Conservation (phyloP, 345 rosid genomes). For the Garcia nutans region DNA sequence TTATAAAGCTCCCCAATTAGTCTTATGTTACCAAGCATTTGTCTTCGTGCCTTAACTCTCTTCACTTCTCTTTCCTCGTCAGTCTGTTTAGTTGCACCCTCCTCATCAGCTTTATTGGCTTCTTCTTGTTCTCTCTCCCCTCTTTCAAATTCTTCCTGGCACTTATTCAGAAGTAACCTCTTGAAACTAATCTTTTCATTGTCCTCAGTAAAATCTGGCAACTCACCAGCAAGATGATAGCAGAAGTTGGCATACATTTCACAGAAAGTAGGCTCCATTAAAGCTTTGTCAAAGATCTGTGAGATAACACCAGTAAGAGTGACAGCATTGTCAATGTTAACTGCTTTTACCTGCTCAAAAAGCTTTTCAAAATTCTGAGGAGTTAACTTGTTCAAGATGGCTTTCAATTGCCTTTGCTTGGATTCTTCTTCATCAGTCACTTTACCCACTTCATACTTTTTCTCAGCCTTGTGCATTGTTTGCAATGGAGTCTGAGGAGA, state of each 20-base stretch:
- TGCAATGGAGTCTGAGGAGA: slow-evolving; percentile 81
- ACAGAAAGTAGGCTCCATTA: slow-evolving; percentile 97
- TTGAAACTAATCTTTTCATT: slow-evolving; percentile 77
- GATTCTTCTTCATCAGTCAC: slow-evolving; percentile 72
- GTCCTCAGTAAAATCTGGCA: slow-evolving; percentile 72
- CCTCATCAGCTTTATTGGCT: slow-evolving; percentile 81
- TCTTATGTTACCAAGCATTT: slow-evolving; percentile 95
- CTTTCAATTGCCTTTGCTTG: slow-evolving; percentile 86
- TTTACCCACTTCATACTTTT: slow-evolving; percentile 81
- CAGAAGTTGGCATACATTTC: slow-evolving; percentile 97
- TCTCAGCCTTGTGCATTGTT: slow-evolving; percentile 94
- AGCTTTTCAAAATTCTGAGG: slow-evolving; percentile 95
- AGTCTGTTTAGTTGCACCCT: slow-evolving; percentile 71
- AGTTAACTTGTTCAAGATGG: slow-evolving; percentile 87
- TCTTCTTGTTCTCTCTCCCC: slow-evolving; percentile 92
- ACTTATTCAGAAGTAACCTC: slow-evolving; percentile 84
- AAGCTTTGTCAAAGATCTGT: slow-evolving; percentile 96
- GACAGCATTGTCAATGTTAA: slow-evolving; percentile 69
- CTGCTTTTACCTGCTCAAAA: slow-evolving; percentile 86
- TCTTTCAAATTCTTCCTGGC: slow-evolving; percentile 97
- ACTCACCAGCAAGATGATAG: slow-evolving; percentile 55
- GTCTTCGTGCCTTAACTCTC: slow-evolving; percentile 79
- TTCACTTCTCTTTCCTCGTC: slow-evolving; percentile 84
- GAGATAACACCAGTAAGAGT: slow-evolving; percentile 81
- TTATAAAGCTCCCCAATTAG: slow-evolving; percentile 95